These are phyloP conservation scores for Sugiyamaella chiloensis DNA, from an alignment of 805 yeast genomes.

Conservation along the genomic window DNA sequence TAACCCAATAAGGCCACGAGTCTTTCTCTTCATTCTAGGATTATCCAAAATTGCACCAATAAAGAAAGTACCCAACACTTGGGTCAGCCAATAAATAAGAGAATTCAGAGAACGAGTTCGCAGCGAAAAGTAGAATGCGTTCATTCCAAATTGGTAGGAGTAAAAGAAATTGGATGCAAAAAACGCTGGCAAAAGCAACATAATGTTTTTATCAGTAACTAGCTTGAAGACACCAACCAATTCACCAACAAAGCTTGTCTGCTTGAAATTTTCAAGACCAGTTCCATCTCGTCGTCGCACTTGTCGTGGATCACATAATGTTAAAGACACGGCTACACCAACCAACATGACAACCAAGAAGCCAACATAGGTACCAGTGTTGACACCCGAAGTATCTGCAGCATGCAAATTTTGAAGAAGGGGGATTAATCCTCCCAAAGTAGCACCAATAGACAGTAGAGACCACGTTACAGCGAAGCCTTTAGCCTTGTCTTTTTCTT, in stretches of 20 bases:
- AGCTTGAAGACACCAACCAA: slow-evolving; percentile 38
- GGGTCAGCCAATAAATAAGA: slow-evolving; percentile 51
- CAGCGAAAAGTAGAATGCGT: slow-evolving; percentile 49
- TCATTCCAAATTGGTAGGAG: slow-evolving; percentile 54
- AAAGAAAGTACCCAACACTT: slow-evolving; percentile 52
- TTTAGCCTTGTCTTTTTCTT: slow-evolving; percentile 48
- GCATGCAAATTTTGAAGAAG: slow-evolving; percentile 46
- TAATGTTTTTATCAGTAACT: slow-evolving; percentile 40
- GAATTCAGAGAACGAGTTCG: slow-evolving; percentile 56
- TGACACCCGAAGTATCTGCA: slow-evolving; percentile 22
- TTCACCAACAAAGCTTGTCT: slow-evolving; percentile 38
- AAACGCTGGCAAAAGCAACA: slow-evolving; percentile 52
- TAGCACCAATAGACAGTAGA: slow-evolving; percentile 56
- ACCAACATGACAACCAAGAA: slow-evolving; percentile 48
- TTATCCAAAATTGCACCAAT: slow-evolving; percentile 48
- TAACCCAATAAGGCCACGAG: slow-evolving; percentile 49
- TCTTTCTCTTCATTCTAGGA: slow-evolving; percentile 38
- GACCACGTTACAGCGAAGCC: slow-evolving; percentile 54
- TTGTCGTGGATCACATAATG: slow-evolving; percentile 24
- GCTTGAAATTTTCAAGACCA: slow-evolving; percentile 35
- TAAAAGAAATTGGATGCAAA: slow-evolving; percentile 57
- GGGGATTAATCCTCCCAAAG: slow-evolving; percentile 52
- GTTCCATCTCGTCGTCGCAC: slow-evolving; percentile 50
- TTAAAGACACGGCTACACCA: slow-evolving; percentile 44
- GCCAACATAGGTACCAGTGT: slow-evolving; percentile 50